These are phyloP conservation scores for Kandelia obovata DNA, from an alignment of 345 rosid genomes.

Conservation along the genomic window DNA sequence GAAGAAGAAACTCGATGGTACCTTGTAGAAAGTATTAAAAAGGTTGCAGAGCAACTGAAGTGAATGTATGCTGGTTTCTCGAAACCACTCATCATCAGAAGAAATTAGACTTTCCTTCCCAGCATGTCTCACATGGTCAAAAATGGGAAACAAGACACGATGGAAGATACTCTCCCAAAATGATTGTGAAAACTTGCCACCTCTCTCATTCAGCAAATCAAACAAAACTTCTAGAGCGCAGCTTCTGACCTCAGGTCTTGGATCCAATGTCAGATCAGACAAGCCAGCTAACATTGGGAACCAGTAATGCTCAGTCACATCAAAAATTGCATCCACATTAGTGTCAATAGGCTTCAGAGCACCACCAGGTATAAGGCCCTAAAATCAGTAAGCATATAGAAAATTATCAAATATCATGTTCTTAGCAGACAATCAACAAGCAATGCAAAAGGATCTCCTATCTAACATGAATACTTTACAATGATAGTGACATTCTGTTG, in stretches of 20 bases:
- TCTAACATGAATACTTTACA: not conserved
- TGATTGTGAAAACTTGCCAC: slow-evolving; percentile 72
- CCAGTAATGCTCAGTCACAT: slow-evolving; percentile 91
- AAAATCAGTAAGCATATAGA: slow-evolving; percentile 21
- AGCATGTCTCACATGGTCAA: slow-evolving; percentile 86
- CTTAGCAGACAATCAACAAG: not conserved
- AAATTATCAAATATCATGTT: slow-evolving; percentile 3
- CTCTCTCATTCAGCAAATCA: slow-evolving; percentile 90
- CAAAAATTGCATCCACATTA: slow-evolving; percentile 52
- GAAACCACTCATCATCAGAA: slow-evolving; percentile 74
- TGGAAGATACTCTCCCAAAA: slow-evolving; percentile 96
- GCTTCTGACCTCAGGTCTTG: slow-evolving; percentile 77
- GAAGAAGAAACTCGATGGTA: slow-evolving; percentile 15
- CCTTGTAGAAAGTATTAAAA: slow-evolving; percentile 76
- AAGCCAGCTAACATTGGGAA: slow-evolving; percentile 93
- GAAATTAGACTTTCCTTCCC: slow-evolving; percentile 70
- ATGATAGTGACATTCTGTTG: too few relatives aligned
- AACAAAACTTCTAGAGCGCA: slow-evolving; percentile 90
- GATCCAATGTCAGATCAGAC: slow-evolving; percentile 84
- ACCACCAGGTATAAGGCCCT: slow-evolving; percentile 92
- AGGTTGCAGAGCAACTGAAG: slow-evolving; percentile 91
- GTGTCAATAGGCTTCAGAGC: slow-evolving; percentile 63
- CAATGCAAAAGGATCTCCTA: not conserved
- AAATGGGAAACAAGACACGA: slow-evolving; percentile 87
- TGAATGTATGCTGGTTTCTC: slow-evolving; percentile 89